Percentiles rank a stretch among this genome's conserved stretches.
phyloP scores from a whole-genome alignment of 2,329 filamentous ascomycete species.

The Fusarium denticulatum region DNA sequence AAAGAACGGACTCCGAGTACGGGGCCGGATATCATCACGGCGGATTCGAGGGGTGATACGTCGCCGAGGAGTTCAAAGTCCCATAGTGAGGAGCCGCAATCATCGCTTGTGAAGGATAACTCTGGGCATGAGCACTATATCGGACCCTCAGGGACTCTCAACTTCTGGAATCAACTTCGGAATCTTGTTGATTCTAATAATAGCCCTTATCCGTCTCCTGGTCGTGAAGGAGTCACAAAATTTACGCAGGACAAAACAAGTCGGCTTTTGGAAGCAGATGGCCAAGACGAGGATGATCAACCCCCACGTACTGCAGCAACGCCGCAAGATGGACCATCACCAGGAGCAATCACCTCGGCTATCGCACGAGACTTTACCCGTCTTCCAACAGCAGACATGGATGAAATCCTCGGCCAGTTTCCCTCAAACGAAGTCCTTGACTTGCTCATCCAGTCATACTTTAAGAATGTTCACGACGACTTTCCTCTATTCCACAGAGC shows the following conservation, averaged over 20 bases:
- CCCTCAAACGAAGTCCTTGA: constrained; percentile 44
- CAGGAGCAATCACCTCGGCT: constrained; percentile 41
- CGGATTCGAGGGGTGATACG: background rate
- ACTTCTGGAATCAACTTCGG: constrained; percentile 50
- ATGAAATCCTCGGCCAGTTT: constrained; percentile 43
- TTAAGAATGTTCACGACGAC: constrained; percentile 49
- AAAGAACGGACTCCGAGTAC: background rate
- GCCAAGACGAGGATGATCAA: constrained; percentile 24
- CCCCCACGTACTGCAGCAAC: background rate
- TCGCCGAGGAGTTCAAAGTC: constrained; percentile 19
- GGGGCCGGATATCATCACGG: background rate
- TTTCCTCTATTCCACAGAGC: constrained; percentile 50
- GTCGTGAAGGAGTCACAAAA: background rate
- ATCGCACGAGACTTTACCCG: constrained; percentile 44
- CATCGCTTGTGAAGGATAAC: constrained; percentile 46
- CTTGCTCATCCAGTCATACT: constrained; percentile 48
- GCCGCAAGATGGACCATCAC: constrained; percentile 36
- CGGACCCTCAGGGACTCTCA: constrained; percentile 50
- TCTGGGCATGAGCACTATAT: constrained; percentile 51
- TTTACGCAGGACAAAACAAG: constrained; percentile 33
- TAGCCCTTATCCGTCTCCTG: background rate
- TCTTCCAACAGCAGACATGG: constrained; percentile 39
- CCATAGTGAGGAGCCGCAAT: constrained; percentile 32
- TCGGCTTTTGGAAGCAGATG: constrained; percentile 29
- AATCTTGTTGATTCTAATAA: constrained; percentile 43